These are phyloP conservation scores for Barnettozyma botsteinii DNA, from an alignment of 805 yeast species.

Conservation along the genomic window DNA sequence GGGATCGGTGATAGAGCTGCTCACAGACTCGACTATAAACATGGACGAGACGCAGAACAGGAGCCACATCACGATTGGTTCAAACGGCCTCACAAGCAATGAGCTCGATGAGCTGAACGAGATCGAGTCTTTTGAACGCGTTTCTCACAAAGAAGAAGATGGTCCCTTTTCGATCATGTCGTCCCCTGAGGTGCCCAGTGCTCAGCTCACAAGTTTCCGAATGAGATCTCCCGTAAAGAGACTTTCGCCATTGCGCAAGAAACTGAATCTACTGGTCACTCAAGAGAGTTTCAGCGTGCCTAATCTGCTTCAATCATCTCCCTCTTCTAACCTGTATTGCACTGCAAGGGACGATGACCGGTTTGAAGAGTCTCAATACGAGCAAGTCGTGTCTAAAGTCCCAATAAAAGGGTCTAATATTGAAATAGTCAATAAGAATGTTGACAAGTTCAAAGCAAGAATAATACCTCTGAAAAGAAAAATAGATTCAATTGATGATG, in stretches of 20 bases:
- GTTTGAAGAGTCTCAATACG: background rate
- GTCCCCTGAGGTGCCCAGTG: slow-evolving; percentile 15
- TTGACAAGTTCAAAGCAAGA: background rate
- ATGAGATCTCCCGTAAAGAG: slow-evolving; percentile 21
- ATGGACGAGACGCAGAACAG: slow-evolving; percentile 7
- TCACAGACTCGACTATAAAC: slow-evolving; percentile 10
- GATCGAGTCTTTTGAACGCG: background rate
- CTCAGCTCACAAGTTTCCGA: slow-evolving; percentile 24
- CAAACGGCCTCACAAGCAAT: background rate
- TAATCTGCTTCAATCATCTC: slow-evolving; percentile 14
- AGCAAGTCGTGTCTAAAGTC: slow-evolving; percentile 13
- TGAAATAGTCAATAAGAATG: background rate
- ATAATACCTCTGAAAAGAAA: slow-evolving; percentile 16
- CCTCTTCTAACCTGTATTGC: background rate
- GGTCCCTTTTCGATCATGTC: slow-evolving; percentile 1
- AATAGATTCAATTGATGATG: background rate
- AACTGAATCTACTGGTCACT: slow-evolving; percentile 3
- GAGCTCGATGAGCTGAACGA: background rate
- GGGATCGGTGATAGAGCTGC: slow-evolving; percentile 14
- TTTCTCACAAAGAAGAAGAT: too few species aligned
- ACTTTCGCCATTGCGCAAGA: slow-evolving; percentile 16
- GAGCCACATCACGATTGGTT: slow-evolving; percentile 5
- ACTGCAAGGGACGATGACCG: slow-evolving; percentile 6
- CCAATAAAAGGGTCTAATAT: slow-evolving; percentile 11
- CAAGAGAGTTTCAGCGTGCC: slow-evolving; percentile 20